Percentiles rank a stretch among this genome's conserved stretches.
Conservation (phyloP, 2,329 filamentous ascomycete genomes). For the Claviceps sp. region DNA sequence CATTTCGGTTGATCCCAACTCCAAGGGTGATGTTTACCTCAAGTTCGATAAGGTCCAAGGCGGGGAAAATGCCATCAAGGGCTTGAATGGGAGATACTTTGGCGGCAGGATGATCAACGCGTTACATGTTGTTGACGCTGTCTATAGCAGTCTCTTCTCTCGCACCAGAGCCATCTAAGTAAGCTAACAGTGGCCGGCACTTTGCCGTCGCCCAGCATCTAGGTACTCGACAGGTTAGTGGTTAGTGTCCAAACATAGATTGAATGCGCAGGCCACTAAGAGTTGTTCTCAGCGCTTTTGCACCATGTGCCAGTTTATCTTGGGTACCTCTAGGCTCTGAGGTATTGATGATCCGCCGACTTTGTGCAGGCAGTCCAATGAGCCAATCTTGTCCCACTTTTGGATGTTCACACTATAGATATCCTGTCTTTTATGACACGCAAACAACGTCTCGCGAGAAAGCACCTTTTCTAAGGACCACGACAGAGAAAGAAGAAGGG, state of each 20-base stretch:
- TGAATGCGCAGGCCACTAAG: neutral
- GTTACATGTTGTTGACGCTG: conserved; percentile 90
- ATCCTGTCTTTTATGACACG: too few relatives aligned
- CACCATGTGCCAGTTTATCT: neutral
- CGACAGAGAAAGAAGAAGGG: neutral
- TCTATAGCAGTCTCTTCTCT: conserved; percentile 95
- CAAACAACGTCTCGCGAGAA: too few relatives aligned
- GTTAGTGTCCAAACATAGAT: conserved; percentile 9
- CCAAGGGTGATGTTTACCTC: conserved; percentile 90
- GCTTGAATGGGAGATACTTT: conserved; percentile 93
- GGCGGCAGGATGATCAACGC: conserved; percentile 87
- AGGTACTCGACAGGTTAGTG: conserved; percentile 32
- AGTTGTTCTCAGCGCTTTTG: neutral
- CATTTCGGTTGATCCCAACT: conserved; percentile 88
- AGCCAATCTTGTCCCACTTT: neutral
- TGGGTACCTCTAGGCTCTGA: neutral
- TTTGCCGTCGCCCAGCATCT: conserved; percentile 29
- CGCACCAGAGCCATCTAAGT: conserved; percentile 66
- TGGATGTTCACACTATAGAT: neutral
- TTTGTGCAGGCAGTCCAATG: neutral
- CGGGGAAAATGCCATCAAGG: conserved; percentile 94
- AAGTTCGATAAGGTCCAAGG: conserved; percentile 95
- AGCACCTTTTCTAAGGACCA: neutral
- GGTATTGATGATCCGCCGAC: neutral
- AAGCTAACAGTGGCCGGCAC: conserved; percentile 35